Evolutionary conservation across 208 protist species (phyloP), one percentile per base, ranked within the genome.

Genomic region (Lotmaria passim): DNA sequence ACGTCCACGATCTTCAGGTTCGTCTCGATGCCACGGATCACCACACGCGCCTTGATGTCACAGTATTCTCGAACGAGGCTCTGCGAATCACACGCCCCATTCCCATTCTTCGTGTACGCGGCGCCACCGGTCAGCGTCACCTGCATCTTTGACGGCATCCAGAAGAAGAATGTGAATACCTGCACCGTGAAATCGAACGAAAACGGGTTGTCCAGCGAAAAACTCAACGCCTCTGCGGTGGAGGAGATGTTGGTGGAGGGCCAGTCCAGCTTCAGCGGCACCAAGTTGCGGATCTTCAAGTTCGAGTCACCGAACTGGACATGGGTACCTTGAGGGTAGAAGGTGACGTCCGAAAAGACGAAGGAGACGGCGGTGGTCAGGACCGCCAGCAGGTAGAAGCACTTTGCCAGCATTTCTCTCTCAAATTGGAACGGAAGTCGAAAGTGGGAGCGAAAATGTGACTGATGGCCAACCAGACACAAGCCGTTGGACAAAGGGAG

Each of bases 91-190:
- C 62, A 68, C 31, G 48, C 46, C 50, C 31, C 47, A 1, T 14
- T 15, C 10, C 6, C 48, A 8, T 44, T 55, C 50, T 68, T 59
- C 5, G 19, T n/a, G 47, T 47, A 68, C 3, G 12, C 2, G 36
- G 48, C 38, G 38, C 38, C 62, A 21, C 62, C 62, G 24, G 19
- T 51, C 62, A 68, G 2, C 24, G 38, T 59, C 50, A 68, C 23
- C 50, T 68, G 47, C 15, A 68, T 12, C 38, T 39, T 55, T 7
- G 62, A 30, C 19, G 62, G 62, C 2, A 36, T 39, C 47, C 48
- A 68, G 38, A 57, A 59, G 38, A 68, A 59, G 62, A 59, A 8
- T 8, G 48, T 34, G 61, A 43, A 67, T 19, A 68, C 62, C 50
- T 68, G 36, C 24, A 68, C 23, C 6, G 50, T 59, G 50, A 68